A percentile compares a stretch with the other conserved stretches of the same genome.
Conservation (phyloP, 1,284 basidiomycete species). For the Trametes polyzona region DNA sequence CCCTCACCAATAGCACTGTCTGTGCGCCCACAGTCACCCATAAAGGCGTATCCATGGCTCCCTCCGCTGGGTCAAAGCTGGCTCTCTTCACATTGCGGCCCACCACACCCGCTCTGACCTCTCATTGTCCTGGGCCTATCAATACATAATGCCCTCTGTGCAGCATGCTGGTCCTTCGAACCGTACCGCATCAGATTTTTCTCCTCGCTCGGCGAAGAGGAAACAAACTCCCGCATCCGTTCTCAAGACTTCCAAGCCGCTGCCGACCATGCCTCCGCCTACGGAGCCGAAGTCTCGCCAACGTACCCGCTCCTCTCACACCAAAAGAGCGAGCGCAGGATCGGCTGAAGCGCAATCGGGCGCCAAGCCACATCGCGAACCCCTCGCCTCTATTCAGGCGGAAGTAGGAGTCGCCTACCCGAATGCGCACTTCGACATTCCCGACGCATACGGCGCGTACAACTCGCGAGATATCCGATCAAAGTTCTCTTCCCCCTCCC, state of each 20-base stretch:
- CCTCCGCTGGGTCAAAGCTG: not conserved
- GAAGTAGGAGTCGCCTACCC: not conserved
- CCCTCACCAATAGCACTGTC: constrained; percentile 5
- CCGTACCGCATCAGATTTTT: not conserved
- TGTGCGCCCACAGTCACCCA: not conserved
- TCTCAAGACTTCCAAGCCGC: not conserved
- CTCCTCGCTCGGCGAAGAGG: not conserved
- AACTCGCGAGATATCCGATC: not conserved
- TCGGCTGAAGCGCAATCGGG: not conserved
- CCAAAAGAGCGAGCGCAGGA: not conserved
- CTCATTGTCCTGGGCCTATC: constrained; percentile 1
- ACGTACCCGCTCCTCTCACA: not conserved
- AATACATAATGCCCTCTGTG: constrained; percentile 9
- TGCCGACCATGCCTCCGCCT: not conserved
- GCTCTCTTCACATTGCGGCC: constrained; percentile 1
- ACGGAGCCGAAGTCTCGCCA: not conserved
- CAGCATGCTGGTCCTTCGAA: not conserved
- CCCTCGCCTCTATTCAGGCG: constrained; percentile 13
- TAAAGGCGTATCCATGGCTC: constrained; percentile 12
- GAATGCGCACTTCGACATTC: not conserved
- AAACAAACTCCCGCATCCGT: not conserved
- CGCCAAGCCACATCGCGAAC: constrained; percentile 2
- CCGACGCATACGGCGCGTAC: not conserved
- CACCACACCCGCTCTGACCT: not conserved
- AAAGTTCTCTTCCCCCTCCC: constrained; percentile 1